Conservation (phyloP, 495 filamentous ascomycete species). For the Chlorociboria aeruginascens region DNA sequence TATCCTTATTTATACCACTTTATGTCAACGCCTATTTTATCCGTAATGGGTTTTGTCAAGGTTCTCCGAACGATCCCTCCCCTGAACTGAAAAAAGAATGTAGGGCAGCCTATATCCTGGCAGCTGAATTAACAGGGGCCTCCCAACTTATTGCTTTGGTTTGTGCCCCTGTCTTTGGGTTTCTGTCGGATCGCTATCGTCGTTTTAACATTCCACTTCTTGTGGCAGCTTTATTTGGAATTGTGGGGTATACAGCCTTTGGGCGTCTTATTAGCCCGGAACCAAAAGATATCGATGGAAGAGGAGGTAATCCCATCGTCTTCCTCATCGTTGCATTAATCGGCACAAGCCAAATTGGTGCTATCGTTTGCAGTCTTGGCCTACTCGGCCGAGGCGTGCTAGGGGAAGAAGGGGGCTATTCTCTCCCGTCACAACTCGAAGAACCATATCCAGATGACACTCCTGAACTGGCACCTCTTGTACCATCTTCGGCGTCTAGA, state of each 20-base stretch:
- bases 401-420: slow-evolving; percentile 30
- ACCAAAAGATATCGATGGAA: slow-evolving; percentile 39
- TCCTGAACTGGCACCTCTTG: slow-evolving; percentile 9
- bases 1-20: slow-evolving; percentile 87
- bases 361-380: slow-evolving; percentile 86
- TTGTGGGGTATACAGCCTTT: slow-evolving; percentile 65
- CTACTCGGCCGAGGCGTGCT: slow-evolving; percentile 73
- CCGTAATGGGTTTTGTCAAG: slow-evolving; percentile 62
- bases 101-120: slow-evolving; percentile 69
- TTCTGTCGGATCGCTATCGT: slow-evolving; percentile 47
- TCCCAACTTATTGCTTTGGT: slow-evolving; percentile 80
- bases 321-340: slow-evolving; percentile 70
- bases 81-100: slow-evolving; percentile 71
- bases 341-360: slow-evolving; percentile 85
- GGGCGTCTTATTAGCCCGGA: slow-evolving; percentile 59
- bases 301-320: slow-evolving; percentile 49
- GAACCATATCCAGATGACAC: background rate
- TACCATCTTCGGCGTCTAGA: background rate
- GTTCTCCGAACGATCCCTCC: slow-evolving; percentile 41
- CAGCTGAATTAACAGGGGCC: slow-evolving; percentile 73
- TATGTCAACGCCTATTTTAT: slow-evolving; percentile 86
- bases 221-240: slow-evolving; percentile 54
- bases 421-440: slow-evolving; percentile 15
- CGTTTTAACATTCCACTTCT: slow-evolving; percentile 63
- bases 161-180: slow-evolving; percentile 79